phyloP scores from a whole-genome alignment of 2,329 filamentous ascomycete genomes.

The Magnaporthiopsis incrustans region DNA sequence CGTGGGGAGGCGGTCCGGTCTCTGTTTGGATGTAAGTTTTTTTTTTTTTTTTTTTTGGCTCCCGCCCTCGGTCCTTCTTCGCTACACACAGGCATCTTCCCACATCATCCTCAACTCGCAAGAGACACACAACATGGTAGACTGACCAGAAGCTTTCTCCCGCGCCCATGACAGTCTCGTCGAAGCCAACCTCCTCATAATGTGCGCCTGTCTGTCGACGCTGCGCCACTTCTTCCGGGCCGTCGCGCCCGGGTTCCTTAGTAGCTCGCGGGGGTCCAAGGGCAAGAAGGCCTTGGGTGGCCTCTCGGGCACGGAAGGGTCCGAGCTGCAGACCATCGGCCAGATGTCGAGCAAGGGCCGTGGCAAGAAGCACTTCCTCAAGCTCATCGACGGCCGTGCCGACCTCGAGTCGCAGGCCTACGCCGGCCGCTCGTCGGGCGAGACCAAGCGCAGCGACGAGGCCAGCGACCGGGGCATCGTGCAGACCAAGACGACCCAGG shows the following conservation, averaged over 20 bases:
- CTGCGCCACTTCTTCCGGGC: constrained; percentile 7
- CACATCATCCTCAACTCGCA: too few species aligned
- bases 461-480: constrained; percentile 1
- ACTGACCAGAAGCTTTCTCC: background rate
- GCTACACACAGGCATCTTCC: too few species aligned
- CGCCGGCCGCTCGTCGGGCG: background rate
- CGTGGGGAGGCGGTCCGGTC: constrained; percentile 1
- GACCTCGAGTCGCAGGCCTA: constrained; percentile 2
- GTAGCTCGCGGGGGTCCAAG: background rate
- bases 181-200: constrained; percentile 8
- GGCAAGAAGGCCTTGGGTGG: background rate
- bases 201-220: constrained; percentile 8
- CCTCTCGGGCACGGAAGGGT: background rate
- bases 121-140: background rate
- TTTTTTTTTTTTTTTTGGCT: background rate
- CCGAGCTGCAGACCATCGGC: constrained; percentile 2
- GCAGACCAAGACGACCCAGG: background rate
- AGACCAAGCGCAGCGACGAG: background rate
- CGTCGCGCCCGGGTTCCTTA: background rate
- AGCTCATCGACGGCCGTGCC: background rate
- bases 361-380: background rate
- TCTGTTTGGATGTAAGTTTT: constrained; percentile 1
- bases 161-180: background rate
- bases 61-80: background rate
- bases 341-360: background rate